phyloP scores from a whole-genome alignment of 2,329 filamentous ascomycete species.

The Talaromyces verruculosus region DNA sequence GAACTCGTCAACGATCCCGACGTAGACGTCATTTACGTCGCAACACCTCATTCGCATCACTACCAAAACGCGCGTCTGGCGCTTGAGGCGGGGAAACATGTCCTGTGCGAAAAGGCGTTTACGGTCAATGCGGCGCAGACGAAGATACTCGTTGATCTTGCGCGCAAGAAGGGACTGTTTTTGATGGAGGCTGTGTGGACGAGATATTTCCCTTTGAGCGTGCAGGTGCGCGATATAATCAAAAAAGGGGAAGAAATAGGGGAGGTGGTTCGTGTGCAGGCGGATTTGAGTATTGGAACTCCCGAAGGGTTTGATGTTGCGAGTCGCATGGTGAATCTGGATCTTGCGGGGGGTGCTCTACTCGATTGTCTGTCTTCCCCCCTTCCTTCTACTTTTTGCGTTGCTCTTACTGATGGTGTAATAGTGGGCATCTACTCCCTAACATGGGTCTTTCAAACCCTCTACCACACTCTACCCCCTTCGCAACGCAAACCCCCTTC shows the following conservation, averaged over 20 bases:
- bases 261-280: constrained; percentile 56
- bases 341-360: constrained; percentile 78
- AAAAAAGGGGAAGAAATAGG: constrained; percentile 60
- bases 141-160: constrained; percentile 68
- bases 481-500: constrained; percentile 63
- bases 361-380: constrained; percentile 59
- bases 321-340: constrained; percentile 78
- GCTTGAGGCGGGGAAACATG: constrained; percentile 74
- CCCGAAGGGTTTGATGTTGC: constrained; percentile 57
- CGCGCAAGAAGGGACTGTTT: constrained; percentile 70
- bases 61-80: constrained; percentile 89
- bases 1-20: constrained; percentile 76
- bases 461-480: constrained; percentile 74
- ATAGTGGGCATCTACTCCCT: constrained; percentile 78
- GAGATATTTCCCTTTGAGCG: constrained; percentile 79
- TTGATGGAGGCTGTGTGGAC: constrained; percentile 91
- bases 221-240: constrained; percentile 60
- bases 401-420: background rate
- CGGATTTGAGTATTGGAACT: constrained; percentile 65
- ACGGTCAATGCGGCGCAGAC: constrained; percentile 80
- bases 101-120: constrained; percentile 88
- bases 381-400: background rate
- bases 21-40: constrained; percentile 84
- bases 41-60: constrained; percentile 88
- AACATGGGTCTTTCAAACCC: constrained; percentile 86